phyloP scores from a whole-genome alignment of 116 monocot genomes.

The Zostera marina region DNA sequence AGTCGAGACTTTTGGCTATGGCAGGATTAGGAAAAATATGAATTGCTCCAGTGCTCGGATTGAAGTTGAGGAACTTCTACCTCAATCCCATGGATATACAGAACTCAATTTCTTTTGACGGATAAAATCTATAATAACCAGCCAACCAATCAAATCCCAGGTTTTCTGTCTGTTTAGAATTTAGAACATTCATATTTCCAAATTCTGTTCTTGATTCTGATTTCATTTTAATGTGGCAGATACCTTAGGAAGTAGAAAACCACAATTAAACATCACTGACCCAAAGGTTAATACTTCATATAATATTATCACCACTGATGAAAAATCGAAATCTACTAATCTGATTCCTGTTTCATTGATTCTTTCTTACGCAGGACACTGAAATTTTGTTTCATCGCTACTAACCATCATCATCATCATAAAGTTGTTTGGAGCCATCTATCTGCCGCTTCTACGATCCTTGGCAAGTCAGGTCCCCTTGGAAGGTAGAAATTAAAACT shows the following conservation, averaged over 20 bases:
- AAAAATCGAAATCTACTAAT: not conserved
- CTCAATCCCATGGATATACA: constrained; percentile 35
- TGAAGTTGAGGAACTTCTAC: constrained; percentile 78
- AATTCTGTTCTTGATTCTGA: not conserved
- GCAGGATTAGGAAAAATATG: constrained; percentile 25
- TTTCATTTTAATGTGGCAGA: not conserved
- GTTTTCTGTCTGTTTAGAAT: not conserved
- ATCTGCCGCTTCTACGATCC: not conserved
- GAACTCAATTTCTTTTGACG: constrained; percentile 53
- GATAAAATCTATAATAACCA: not conserved
- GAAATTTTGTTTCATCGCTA: not conserved
- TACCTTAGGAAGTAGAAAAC: not conserved
- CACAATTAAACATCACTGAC: constrained; percentile 5
- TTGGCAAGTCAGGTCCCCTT: not conserved
- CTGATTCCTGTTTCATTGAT: constrained; percentile 3
- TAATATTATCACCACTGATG: not conserved
- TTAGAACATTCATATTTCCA: not conserved
- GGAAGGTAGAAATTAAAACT: not conserved
- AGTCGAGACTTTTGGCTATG: constrained; percentile 43
- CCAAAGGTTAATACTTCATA: constrained; percentile 1
- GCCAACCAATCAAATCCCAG: not conserved
- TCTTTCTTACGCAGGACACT: constrained; percentile 5
- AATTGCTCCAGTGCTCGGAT: constrained; percentile 34
- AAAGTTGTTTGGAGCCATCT: not conserved
- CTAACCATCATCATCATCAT: not conserved